Percentiles rank a stretch among this genome's conserved stretches.
Conservation (phyloP, 495 filamentous ascomycete species). For the Hyaloscypha hepaticicola region DNA sequence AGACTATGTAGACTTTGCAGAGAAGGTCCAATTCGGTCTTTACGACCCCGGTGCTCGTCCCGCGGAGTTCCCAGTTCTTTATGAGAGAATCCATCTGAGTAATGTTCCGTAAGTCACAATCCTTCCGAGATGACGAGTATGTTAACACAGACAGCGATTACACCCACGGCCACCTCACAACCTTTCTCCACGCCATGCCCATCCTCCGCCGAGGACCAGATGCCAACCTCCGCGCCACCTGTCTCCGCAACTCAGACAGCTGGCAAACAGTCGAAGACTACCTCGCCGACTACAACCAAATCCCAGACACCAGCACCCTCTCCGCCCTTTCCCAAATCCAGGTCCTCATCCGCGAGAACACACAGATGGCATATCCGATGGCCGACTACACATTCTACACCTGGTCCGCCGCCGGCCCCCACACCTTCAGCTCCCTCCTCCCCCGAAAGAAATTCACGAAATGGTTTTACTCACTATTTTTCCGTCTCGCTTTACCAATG, state of each 20-base stretch:
- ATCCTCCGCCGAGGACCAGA: not conserved
- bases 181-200: not conserved
- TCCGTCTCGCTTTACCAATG: not conserved
- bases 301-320: not conserved
- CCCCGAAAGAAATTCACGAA: constrained; percentile 2
- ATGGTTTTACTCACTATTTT: constrained; percentile 11
- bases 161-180: constrained; percentile 5
- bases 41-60: constrained; percentile 1
- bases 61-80: not conserved
- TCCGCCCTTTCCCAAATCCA: not conserved
- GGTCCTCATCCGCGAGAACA: not conserved
- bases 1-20: constrained; percentile 10
- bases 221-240: not conserved
- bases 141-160: not conserved
- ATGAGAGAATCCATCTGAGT: constrained; percentile 11
- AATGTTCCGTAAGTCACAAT: constrained; percentile 14
- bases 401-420: not conserved
- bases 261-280: not conserved
- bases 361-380: not conserved
- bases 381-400: constrained; percentile 2
- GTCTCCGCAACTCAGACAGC: constrained; percentile 5
- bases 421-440: not conserved
- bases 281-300: constrained; percentile 1
- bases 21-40: constrained; percentile 5
- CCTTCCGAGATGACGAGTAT: not conserved